Percentiles rank a stretch among this genome's conserved stretches.
Conservation (phyloP, 2,329 filamentous ascomycete species). For the Fusarium metavorans region DNA sequence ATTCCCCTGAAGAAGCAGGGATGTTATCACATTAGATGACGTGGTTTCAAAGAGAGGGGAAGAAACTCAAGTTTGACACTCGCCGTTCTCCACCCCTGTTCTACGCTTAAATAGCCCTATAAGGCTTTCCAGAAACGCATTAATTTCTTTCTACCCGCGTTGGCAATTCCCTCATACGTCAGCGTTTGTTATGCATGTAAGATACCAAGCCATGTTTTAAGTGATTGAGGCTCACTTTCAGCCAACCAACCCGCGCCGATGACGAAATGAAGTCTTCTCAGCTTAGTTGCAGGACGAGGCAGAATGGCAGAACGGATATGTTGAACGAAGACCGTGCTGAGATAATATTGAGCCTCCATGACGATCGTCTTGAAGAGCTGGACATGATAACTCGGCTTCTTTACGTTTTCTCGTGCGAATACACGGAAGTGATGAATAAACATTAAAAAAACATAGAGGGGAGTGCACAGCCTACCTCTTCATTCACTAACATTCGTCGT, state of each 20-base stretch:
- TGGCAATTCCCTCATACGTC: neutral
- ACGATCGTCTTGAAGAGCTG: neutral
- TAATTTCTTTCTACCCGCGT: neutral
- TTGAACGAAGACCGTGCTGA: neutral
- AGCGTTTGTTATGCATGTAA: neutral
- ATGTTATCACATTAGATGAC: neutral
- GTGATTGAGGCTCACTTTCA: neutral
- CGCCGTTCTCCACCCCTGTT: neutral
- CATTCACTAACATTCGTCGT: constrained; percentile 32
- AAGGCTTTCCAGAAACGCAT: neutral
- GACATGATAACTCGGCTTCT: neutral
- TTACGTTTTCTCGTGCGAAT: neutral
- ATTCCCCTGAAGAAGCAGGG: neutral
- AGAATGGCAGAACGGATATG: neutral
- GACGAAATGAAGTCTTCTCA: neutral
- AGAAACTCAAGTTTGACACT: neutral
- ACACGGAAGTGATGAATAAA: neutral
- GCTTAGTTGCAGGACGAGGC: neutral
- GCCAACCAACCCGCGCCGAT: neutral
- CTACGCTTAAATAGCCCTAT: neutral
- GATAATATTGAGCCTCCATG: neutral
- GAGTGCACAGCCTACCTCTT: neutral
- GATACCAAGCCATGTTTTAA: neutral
- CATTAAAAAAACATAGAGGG: neutral
- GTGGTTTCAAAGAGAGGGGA: neutral